Conservation (phyloP, 257 asterid genomes). For the Ocimum tenuiflorum region DNA sequence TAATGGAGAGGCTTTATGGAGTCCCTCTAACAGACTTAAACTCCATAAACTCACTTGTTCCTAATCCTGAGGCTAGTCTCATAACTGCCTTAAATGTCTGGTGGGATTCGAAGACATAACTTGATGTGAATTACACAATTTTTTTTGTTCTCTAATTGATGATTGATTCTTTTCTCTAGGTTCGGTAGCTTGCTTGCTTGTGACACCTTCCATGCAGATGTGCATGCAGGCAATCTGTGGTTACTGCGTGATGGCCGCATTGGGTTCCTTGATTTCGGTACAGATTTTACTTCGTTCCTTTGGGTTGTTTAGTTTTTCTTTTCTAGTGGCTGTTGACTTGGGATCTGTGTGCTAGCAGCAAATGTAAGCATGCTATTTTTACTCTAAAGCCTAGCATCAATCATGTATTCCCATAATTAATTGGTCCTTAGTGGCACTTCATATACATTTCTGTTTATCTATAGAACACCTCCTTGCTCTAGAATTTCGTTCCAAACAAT, state of each 20-base stretch:
- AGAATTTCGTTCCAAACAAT: too few relatives aligned
- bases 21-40: constrained; percentile 94
- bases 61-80: constrained; percentile 79
- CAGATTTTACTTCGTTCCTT: background rate
- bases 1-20: constrained; percentile 97
- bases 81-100: constrained; percentile 97
- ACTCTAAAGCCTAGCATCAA: background rate
- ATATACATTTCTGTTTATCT: background rate
- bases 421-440: background rate
- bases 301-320: background rate
- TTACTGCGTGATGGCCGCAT: constrained; percentile 92
- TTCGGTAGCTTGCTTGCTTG: constrained; percentile 96
- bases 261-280: constrained; percentile 98
- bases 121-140: constrained; percentile 6
- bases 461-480: background rate
- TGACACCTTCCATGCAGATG: constrained; percentile 92
- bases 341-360: too few relatives aligned
- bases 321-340: background rate
- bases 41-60: constrained; percentile 77
- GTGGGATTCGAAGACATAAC: constrained; percentile 34
- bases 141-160: background rate
- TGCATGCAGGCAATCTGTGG: constrained; percentile 98
- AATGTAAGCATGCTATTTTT: background rate
- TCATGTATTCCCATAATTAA: background rate
- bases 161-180: constrained; percentile 35